phyloP scores from a whole-genome alignment of 139 green algal species.

The Pleodorina starrii region DNA sequence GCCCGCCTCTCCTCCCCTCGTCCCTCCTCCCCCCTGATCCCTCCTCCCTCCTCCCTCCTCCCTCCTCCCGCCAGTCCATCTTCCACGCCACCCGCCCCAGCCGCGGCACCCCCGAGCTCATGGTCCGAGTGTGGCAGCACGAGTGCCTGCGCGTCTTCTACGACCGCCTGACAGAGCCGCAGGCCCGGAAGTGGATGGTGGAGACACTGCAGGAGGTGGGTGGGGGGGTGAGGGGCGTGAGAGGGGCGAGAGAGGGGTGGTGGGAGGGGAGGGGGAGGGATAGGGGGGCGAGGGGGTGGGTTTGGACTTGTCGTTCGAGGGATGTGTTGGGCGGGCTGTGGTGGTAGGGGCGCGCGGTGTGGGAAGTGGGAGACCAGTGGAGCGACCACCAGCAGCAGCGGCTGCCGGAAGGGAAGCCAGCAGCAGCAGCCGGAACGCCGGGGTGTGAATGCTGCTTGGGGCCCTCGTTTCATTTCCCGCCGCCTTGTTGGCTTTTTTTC shows the following conservation, averaged over 20 bases:
- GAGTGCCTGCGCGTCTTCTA: slow-evolving; percentile 78
- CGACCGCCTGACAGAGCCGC: slow-evolving; percentile 68
- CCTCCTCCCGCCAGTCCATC: slow-evolving; percentile 42
- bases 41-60: not conserved
- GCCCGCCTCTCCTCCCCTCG: not conserved
- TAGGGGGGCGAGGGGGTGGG: not conserved
- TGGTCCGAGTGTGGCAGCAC: slow-evolving; percentile 77
- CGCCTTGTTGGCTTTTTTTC: too few species aligned
- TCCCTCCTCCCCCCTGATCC: not conserved
- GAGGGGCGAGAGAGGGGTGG: not conserved
- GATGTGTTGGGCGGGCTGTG: too few species aligned
- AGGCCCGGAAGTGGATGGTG: slow-evolving; percentile 53
- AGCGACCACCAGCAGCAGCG: too few species aligned
- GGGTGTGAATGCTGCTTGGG: too few species aligned
- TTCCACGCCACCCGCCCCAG: slow-evolving; percentile 58
- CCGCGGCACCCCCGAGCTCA: slow-evolving; percentile 37
- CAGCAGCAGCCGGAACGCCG: too few species aligned
- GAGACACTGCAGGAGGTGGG: slow-evolving; percentile 50
- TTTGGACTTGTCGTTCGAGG: too few species aligned
- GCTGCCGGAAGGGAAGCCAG: too few species aligned
- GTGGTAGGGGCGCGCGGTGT: too few species aligned
- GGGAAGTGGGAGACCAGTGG: too few species aligned
- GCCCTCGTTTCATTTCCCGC: too few species aligned
- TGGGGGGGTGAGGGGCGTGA: not conserved
- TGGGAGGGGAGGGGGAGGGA: not conserved